Base-by-base conservation (phyloP, 2,329 filamentous ascomycete species). In the Orbilia quercus region DNA sequence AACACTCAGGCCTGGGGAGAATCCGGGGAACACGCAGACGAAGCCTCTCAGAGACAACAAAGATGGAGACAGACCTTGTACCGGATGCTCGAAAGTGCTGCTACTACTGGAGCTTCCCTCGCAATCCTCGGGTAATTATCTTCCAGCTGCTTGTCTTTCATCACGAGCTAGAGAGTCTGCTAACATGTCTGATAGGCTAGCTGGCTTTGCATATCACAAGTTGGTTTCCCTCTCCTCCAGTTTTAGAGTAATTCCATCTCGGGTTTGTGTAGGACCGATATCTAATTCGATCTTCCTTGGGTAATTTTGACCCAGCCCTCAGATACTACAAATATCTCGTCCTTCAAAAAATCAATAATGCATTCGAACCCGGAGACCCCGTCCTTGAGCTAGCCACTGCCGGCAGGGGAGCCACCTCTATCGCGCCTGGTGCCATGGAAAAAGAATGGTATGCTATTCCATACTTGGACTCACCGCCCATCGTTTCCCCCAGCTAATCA, bases 291-390 rank as follows among this genome's bases (percentile, higher is more conserved):
- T 48, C 31, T 54, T 54, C 28, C 64, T 28, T 22, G 80, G 28
- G 80, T 83, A 36, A 82, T 82, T 25, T 84, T 83, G 77, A 82
- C 80, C 42, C 83, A 84, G 77, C 83, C 80, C 36, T 79, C 83
- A 84, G 74, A 73, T 78, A 78, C 79, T 98, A 99, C 86, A 99
- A 99, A 82, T 85, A 89, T 81, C 82, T 96, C 64, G 92, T 98
- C 25, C 83, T 98, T n/a, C 83, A 88, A 76, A 99, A 99, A 82
- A 98, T 99, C 84, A 87, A 91, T 76, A 90, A 90, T 77, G 95
- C 95, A 22, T 99, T 99, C 81, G 85, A 90, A 67, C 92, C 93
- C 0, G 95, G 95, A 9, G 95, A 99, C 79, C 93, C 92, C 0
- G 92, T 94, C 23, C 86, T 94, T 16, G 93, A 91, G 66, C 83